Evolutionary conservation across 257 asterid genomes (phyloP), one percentile per base, ranked within the genome.

Genomic region (Salvia miltiorrhiza): DNA sequence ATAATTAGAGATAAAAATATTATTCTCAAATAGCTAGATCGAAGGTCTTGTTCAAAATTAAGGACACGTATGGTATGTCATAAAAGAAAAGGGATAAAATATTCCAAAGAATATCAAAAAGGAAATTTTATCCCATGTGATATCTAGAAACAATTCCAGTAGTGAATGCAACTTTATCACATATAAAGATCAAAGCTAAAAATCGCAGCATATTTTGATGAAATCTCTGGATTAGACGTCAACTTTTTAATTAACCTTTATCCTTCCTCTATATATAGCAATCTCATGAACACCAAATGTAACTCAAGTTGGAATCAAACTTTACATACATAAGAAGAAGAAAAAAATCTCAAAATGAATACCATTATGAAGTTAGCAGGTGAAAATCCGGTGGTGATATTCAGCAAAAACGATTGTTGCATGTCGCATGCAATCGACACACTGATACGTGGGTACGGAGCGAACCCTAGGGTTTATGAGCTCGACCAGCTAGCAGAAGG

Each of bases 371-470:
- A 61, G 24, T 50, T 88, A 69, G 90, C 74, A 11, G 52, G 70
- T 5, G 83, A 81, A 30, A 70, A 72, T 28, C 73, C 96, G 10
- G 84, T 82, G 69, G 90, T 88, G 77, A 84, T 88, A 33, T 84
- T 86, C 79, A 86, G 78, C 77, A 86, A 86, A 66, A 81, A 71
- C 33, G 68, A 11, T 53, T 88, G 89, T 57, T 76, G 89, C 87
- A 84, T 86, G 17, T 82, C 86, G 0, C 80, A 88, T 55, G 44
- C 84, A 17, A 81, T 88, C 7, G 68, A 72, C 33, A 75, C 68
- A 30, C 58, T 88, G 19, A 76, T 88, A 12, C 71, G 76, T 45
- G 69, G 83, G 24, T 88, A 80, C 33, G 85, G 89, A 5, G 93
- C 88, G 5, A 82, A 84, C 52, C 87, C 90, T 14, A n/a, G 1